A percentile compares a stretch with the other conserved stretches of the same genome.
phyloP scores from a whole-genome alignment of 2,329 filamentous ascomycete genomes.

The Arachnopeziza araneosa region DNA sequence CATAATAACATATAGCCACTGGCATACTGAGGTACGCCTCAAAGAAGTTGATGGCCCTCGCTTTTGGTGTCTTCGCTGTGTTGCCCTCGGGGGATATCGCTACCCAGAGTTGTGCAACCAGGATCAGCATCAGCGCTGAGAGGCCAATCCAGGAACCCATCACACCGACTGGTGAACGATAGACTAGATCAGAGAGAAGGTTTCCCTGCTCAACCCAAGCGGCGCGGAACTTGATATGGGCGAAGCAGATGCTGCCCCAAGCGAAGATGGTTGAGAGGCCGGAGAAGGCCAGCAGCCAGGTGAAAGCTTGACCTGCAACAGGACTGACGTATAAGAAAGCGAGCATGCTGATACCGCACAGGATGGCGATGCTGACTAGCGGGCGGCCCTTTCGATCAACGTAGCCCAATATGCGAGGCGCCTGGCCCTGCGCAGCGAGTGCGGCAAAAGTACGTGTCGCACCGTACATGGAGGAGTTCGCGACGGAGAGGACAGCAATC shows the following conservation, averaged over 20 bases:
- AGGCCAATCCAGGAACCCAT: conserved; percentile 59
- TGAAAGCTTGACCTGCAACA: conserved; percentile 54
- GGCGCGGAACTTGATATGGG: conserved; percentile 83
- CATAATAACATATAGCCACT: conserved; percentile 61
- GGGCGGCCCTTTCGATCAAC: conserved; percentile 79
- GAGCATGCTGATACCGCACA: conserved; percentile 64
- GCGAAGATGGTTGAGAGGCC: conserved; percentile 71
- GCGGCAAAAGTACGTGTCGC: conserved; percentile 85
- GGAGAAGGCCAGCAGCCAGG: conserved; percentile 74
- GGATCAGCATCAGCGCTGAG: conserved; percentile 41
- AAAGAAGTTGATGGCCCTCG: conserved; percentile 64
- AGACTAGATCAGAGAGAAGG: conserved; percentile 57
- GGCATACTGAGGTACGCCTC: conserved; percentile 64
- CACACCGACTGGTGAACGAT: conserved; percentile 53
- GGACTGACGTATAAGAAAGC: conserved; percentile 67
- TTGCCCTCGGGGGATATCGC: conserved; percentile 67
- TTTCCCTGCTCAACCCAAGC: conserved; percentile 65
- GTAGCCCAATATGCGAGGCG: conserved; percentile 70
- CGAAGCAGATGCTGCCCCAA: conserved; percentile 77
- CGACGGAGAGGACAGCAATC: conserved; percentile 82
- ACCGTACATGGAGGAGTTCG: conserved; percentile 88
- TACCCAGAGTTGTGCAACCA: conserved; percentile 63
- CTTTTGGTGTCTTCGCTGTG: conserved; percentile 33
- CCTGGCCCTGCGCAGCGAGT: conserved; percentile 81
- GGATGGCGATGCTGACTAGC: conserved; percentile 62